Evolutionary conservation across 208 protist genomes (phyloP), one percentile per base, ranked within the genome.

Genomic region (Wallacemonas rigidus): DNA sequence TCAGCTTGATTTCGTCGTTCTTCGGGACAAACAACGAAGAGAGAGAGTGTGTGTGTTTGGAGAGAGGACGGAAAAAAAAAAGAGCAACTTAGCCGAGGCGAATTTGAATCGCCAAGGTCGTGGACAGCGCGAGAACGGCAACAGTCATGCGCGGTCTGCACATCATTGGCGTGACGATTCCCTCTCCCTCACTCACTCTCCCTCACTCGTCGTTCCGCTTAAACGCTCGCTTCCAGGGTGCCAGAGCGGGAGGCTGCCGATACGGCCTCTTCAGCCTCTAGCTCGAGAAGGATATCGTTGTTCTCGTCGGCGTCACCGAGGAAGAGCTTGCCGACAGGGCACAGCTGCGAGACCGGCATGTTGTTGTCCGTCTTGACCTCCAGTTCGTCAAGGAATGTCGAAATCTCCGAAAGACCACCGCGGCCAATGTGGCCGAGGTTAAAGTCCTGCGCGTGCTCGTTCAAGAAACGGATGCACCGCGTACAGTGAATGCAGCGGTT

Each of bases 401-500:
- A 91, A 61, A 98, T 98, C 81, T 98, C 92, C 58, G 77, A 97
- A 57, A 95, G 86, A 44, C 93, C 94, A 74, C 98, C 98, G 50
- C 98, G 95, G 62, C 98, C 97, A 65, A 97, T 98, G 54, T 96
- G 94, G 48, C 98, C 97, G 5, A 98, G 86, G 81, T 92, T 94
- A 77, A 97, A 96, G 71, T 98, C 94, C 73, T 98, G 94, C 8
- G 93, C 94, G 67, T 98, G 92, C 82, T 99, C 97, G 73, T 94
- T 95, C 51, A 97, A 77, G 75, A 98, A 99, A 63, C 97, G 94
- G 35, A 98, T 87, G 76, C 98, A 98, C 55, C 98, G 87, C 3
- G 98, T 99, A 80, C 98, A 99, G 85, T 99, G 98, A 76, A 99
- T 99, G 87, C 98, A 99, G 2, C 97, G 89, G 67, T 95, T 98